These are phyloP conservation scores for Protea cynaroides DNA, from an alignment of 164 flowering plant genomes.

Conservation along the genomic window DNA sequence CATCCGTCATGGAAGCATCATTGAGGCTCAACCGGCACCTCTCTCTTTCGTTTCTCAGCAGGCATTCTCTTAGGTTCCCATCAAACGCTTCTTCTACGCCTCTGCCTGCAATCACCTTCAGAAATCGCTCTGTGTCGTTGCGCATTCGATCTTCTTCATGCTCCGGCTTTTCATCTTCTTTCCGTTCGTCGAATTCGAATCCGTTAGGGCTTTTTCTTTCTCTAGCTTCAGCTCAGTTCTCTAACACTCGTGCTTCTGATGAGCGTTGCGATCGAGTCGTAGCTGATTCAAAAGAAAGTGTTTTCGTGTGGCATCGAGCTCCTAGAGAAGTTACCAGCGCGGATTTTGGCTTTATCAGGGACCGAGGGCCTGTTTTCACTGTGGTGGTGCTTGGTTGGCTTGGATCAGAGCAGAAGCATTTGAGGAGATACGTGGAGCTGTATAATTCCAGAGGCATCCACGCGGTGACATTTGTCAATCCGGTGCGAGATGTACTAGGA, in stretches of 20 bases:
- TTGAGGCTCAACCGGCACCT: conserved; percentile 16
- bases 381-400: conserved; percentile 93
- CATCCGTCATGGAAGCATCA: conserved; percentile 47
- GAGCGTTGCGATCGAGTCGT: conserved; percentile 5
- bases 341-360: conserved; percentile 2
- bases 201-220: conserved; percentile 21
- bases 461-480: conserved; percentile 61
- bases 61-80: background rate
- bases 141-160: conserved; percentile 4
- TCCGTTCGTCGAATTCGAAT: conserved; percentile 3
- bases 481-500: conserved; percentile 46
- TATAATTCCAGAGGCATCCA: conserved; percentile 59
- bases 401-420: conserved; percentile 70
- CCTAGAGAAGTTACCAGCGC: conserved; percentile 4
- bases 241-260: conserved; percentile 3
- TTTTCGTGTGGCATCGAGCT: conserved; percentile 10
- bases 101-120: conserved; percentile 8
- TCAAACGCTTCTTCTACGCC: background rate
- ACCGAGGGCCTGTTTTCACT: conserved; percentile 27
- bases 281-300: conserved; percentile 13
- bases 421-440: conserved; percentile 76
- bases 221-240: conserved; percentile 14
- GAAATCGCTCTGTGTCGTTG: background rate
- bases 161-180: background rate
- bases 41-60: conserved; percentile 8